These are phyloP conservation scores for Leishmania mexicana DNA, from an alignment of 208 protist species.

Conservation along the genomic window DNA sequence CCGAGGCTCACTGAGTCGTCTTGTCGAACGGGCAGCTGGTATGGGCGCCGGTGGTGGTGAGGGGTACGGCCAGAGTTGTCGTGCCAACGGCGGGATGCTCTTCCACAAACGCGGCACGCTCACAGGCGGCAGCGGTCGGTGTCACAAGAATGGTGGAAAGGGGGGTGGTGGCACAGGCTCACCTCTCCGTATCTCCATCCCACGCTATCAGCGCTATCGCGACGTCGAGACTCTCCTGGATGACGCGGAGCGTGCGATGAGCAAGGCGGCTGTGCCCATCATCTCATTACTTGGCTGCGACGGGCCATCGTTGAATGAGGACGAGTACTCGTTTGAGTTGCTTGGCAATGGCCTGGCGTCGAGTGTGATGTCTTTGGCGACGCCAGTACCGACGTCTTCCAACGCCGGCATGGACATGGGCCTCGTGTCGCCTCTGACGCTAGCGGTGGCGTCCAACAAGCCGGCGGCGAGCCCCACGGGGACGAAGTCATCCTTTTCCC, in stretches of 20 bases:
- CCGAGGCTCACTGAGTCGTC: background rate
- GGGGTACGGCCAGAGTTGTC: background rate
- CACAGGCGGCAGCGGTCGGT: background rate
- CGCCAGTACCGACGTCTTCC: conserved; percentile 3
- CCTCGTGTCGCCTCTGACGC: background rate
- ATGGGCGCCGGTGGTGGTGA: background rate
- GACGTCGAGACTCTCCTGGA: conserved; percentile 31
- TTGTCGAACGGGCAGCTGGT: background rate
- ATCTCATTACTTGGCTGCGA: conserved; percentile 15
- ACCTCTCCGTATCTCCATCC: conserved; percentile 10
- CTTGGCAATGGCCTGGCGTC: background rate
- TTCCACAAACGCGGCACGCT: conserved; percentile 5
- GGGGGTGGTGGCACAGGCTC: background rate
- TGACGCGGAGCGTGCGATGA: conserved; percentile 22
- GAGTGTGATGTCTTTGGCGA: conserved; percentile 26
- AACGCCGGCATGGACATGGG: conserved; percentile 1
- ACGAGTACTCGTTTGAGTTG: background rate
- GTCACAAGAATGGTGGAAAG: background rate
- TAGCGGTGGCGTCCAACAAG: conserved; percentile 3
- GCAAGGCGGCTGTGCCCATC: conserved; percentile 16
- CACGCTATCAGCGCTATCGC: conserved; percentile 13
- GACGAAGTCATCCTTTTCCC: conserved; percentile 8
- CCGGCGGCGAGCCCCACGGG: background rate
- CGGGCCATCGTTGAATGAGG: background rate
- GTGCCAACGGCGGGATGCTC: background rate